Evolutionary conservation across 768 basidiomycete genomes (phyloP), one percentile per base, ranked within the genome.

Genomic region (Udeniomyces megalosporus): DNA sequence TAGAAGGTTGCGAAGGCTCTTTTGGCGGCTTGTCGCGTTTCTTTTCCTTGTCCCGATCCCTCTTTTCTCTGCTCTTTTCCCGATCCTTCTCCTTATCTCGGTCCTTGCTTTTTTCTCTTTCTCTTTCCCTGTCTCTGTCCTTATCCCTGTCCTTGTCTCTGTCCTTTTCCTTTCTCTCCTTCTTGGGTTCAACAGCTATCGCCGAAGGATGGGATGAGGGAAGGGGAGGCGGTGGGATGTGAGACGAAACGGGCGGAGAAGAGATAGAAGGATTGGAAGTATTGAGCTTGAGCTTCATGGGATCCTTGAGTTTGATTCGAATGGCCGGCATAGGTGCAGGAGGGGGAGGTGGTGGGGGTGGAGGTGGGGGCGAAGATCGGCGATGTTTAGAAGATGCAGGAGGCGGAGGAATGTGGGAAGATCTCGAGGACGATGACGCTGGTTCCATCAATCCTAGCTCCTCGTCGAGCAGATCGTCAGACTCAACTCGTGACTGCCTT

Each of bases 361-460:
- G 45, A 20, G 57, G 46, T 47, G 31, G n/a, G 10, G 29, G 17
- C 12, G 57, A 17, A 10, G 20, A 14, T 20, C n/a, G 5, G 6
- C 24, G 35, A 22, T 34, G n/a, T 3, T 22, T n/a, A 3, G 45
- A 34, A 12, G 45, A 24, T 12, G 57, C 28, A n/a, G 31, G 44
- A 58, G 57, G 57, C 10, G 17, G 1, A 15, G 54, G 35, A 38
- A 22, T 22, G 12, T 24, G 8, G 4, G 50, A 8, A 8, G 38
- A 42, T 42, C 17, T 44, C 35, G 58, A 32, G 47, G 28, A 26
- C 26, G 29, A 50, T 45, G 29, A 58, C 32, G 60, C 55, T 15
- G 63, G 51, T 35, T 72, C 74, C 59, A 73, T 74, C n/a, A 68
- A 67, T 46, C 71, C 73, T 0, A 75, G 50, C 54, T 73, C 73